These are phyloP conservation scores for Simmondsia chinensis DNA, from an alignment of 148 eudicot genomes.

Conservation along the genomic window DNA sequence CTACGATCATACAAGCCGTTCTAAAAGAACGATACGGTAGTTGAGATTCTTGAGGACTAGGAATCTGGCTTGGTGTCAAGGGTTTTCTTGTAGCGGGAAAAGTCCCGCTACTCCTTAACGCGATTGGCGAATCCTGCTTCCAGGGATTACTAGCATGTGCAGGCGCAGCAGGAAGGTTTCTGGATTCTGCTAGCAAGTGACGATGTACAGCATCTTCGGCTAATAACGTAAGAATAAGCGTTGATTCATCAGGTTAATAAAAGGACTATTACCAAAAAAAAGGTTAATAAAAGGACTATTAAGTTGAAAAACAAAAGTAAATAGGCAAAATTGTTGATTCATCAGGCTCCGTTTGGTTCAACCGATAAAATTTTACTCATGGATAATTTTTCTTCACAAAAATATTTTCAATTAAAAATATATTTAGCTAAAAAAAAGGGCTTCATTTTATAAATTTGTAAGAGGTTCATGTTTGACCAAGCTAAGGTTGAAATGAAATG, in stretches of 20 bases:
- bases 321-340: too few relatives aligned
- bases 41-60: constrained; percentile 2
- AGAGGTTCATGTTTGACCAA: too few relatives aligned
- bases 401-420: too few relatives aligned
- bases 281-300: neutral
- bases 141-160: neutral
- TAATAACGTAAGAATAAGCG: constrained; percentile 2
- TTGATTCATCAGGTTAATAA: neutral
- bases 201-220: constrained; percentile 11
- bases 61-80: constrained; percentile 2
- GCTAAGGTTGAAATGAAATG: too few relatives aligned
- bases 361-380: too few relatives aligned
- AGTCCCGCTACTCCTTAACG: constrained; percentile 24
- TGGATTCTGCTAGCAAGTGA: constrained; percentile 14
- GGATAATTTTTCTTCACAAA: too few relatives aligned
- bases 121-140: constrained; percentile 4
- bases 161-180: constrained; percentile 22
- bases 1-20: neutral
- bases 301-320: too few relatives aligned
- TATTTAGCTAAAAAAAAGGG: too few relatives aligned
- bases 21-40: neutral
- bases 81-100: constrained; percentile 18
- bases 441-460: too few relatives aligned
- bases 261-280: neutral
- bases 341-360: too few relatives aligned